Percentiles rank a stretch among this genome's conserved stretches.
Conservation (phyloP, 306 rosid species). For the Ormosia emarginata region DNA sequence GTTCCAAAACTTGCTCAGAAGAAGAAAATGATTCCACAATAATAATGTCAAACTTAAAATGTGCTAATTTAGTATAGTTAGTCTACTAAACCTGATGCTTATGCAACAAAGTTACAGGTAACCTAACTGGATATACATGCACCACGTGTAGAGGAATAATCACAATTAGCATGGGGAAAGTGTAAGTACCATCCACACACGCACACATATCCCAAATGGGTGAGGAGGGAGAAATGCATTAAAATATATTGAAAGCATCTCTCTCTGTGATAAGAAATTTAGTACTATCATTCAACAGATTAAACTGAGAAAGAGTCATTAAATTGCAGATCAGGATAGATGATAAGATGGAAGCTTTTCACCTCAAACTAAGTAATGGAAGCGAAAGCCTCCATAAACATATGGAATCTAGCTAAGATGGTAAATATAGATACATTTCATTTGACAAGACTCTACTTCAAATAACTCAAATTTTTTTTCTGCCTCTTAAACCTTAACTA, state of each 20-base stretch:
- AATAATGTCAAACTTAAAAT: not conserved
- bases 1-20: not conserved
- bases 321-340: not conserved
- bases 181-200: not conserved
- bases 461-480: conserved; percentile 18
- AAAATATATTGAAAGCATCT: not conserved
- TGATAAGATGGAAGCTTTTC: conserved; percentile 6
- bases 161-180: not conserved
- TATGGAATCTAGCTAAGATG: conserved; percentile 5
- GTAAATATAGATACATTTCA: conserved; percentile 6
- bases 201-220: not conserved
- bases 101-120: conserved; percentile 29
- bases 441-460: conserved; percentile 15
- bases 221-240: not conserved
- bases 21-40: not conserved
- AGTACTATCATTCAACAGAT: conserved; percentile 7
- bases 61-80: not conserved
- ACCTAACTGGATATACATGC: conserved; percentile 15
- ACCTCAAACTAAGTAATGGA: conserved; percentile 13
- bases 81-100: not conserved
- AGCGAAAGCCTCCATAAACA: conserved; percentile 19
- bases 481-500: conserved; percentile 10
- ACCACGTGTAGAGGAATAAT: not conserved
- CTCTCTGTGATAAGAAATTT: not conserved
- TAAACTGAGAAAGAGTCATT: conserved; percentile 1